Evolutionary conservation across 2,329 filamentous ascomycete genomes (phyloP).

Genomic region (Didymella glomerata): DNA sequence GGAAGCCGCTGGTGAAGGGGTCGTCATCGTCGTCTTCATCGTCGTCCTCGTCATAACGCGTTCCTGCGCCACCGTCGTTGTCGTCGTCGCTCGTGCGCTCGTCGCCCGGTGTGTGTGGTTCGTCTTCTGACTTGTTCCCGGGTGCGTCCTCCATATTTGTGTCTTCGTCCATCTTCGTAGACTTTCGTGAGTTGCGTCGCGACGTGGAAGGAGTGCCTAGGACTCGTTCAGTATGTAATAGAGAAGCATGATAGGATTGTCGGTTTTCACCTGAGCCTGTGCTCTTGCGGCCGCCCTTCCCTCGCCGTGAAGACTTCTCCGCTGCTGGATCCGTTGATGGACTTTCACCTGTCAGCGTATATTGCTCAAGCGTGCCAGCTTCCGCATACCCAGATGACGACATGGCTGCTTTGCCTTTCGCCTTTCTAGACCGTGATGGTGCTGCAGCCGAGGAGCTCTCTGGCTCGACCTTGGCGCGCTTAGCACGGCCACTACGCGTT

Average conservation of each 20-base stretch:
- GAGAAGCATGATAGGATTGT: constrained; percentile 25
- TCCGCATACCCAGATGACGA: constrained; percentile 71
- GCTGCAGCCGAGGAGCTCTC: constrained; percentile 50
- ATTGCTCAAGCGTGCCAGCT: constrained; percentile 3
- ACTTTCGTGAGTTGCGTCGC: constrained; percentile 44
- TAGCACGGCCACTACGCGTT: constrained; percentile 48
- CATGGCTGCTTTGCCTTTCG: constrained; percentile 72
- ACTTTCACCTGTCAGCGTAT: constrained; percentile 53
- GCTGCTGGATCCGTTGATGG: constrained; percentile 71
- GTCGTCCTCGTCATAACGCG: constrained; percentile 59
- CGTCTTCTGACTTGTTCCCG: constrained; percentile 66
- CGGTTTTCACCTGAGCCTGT: constrained; percentile 59
- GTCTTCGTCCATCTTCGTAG: constrained; percentile 65
- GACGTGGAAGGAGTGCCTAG: constrained; percentile 44
- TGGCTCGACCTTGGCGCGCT: constrained; percentile 73
- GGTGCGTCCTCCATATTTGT: constrained; percentile 75
- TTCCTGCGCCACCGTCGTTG: constrained; percentile 58
- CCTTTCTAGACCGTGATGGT: constrained; percentile 61
- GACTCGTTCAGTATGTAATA: constrained; percentile 36
- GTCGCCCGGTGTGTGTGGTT: constrained; percentile 43
- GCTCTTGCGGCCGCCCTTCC: constrained; percentile 80
- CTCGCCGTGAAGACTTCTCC: constrained; percentile 73
- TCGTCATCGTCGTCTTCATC: constrained; percentile 64
- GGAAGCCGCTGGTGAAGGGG: constrained; percentile 66
- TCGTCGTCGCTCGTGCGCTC: constrained; percentile 62